These are phyloP conservation scores for Pseudogymnoascus sp. DNA, from an alignment of 2,329 filamentous ascomycete species.

Conservation along the genomic window DNA sequence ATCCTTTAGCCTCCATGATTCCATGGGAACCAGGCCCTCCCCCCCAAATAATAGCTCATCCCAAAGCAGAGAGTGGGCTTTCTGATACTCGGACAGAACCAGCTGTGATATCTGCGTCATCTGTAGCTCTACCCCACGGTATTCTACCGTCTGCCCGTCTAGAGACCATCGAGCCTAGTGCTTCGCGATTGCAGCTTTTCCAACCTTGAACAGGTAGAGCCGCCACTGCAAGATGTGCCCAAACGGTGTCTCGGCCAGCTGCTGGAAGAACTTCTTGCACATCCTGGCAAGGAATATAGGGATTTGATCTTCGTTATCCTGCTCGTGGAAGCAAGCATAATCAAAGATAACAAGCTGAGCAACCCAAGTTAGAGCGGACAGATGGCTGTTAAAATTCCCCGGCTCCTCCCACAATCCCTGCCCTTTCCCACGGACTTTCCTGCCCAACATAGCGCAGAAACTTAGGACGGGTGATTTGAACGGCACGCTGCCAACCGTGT, in stretches of 20 bases:
- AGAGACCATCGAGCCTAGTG: constrained; percentile 14
- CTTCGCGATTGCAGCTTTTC: constrained; percentile 9
- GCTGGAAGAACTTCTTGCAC: too few relatives aligned
- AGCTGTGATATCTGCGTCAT: constrained; percentile 14
- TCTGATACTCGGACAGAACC: constrained; percentile 13
- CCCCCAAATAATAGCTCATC: constrained; percentile 12
- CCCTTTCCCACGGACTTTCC: constrained; percentile 11
- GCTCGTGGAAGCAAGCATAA: constrained; percentile 14
- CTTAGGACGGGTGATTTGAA: constrained; percentile 16
- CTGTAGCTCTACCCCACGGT: constrained; percentile 12
- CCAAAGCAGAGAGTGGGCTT: constrained; percentile 12
- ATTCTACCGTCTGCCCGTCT: constrained; percentile 13
- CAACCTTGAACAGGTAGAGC: neutral
- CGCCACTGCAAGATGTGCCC: constrained; percentile 7
- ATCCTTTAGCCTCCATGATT: constrained; percentile 15
- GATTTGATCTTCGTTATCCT: constrained; percentile 17
- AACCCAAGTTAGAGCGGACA: constrained; percentile 14
- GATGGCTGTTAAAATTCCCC: constrained; percentile 14
- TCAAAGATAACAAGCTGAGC: constrained; percentile 15
- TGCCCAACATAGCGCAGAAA: constrained; percentile 12
- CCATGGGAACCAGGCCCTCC: constrained; percentile 10
- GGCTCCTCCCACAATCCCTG: constrained; percentile 11
- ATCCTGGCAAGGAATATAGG: constrained; percentile 12
- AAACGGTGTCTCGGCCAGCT: neutral
- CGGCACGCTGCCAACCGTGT: constrained; percentile 12